Base-by-base conservation (phyloP, 495 filamentous ascomycete species). In the Hypoxylon intermedium region DNA sequence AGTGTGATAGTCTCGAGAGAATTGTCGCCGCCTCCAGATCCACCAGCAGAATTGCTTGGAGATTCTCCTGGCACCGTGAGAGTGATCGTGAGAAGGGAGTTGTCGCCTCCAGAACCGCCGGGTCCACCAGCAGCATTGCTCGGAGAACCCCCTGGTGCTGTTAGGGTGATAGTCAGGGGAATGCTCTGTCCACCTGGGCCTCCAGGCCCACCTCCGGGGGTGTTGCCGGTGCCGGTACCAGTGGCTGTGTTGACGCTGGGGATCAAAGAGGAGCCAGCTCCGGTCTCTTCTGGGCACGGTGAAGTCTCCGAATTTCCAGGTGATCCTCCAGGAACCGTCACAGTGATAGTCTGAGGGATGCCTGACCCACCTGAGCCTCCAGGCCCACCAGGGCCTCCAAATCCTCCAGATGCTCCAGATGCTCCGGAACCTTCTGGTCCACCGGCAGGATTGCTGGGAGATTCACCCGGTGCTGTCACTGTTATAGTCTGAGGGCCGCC, bases 121-220 rank as follows among this genome's bases (percentile, higher is more conserved):
- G 60, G 9, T 6, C 60, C 45, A 11, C 60, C 60, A 15, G 55
- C 38, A 41, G 59, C 15, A 38, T 64, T 58, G 18, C 43, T 64
- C 24, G 60, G 47, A 26, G 56, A 62, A 24, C 33, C 63, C n/a
- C 50, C 64, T 26, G 67, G 64, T 13, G 58, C 53, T 49, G 67
- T 67, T 1, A 70, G n/a, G 20, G 68, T 68, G 16, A 70, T 48
- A 9, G 68, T 70, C 7, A 57, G 42, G 44, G 59, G 58, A n/a
- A 52, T 20, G 33, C 52, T 30, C 19, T 52, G 65, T 12, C 56
- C 56, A 23, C 59, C 43, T 9, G 51, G 12, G 18, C 59, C 64
- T 33, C 42, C 46, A 53, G 46, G 16, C 11, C 51, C 42, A 11
- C 46, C 34, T 19, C 37, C 52, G n/a, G 46, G 51, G 11, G 26